phyloP scores from a whole-genome alignment of 2,329 filamentous ascomycete genomes.

The Ramularia endophylla region DNA sequence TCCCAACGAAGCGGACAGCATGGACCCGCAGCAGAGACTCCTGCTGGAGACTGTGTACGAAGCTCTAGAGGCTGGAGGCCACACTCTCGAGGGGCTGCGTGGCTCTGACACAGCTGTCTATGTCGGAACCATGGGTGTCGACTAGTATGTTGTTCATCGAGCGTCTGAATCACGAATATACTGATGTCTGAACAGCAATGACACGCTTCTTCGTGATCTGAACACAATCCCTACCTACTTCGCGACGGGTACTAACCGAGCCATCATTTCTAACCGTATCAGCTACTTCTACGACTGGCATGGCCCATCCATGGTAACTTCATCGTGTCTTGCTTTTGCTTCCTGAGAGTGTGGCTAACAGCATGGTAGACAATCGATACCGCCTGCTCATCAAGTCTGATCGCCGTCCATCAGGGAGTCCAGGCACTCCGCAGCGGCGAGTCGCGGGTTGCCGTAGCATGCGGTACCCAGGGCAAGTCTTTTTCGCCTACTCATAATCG shows the following conservation, averaged over 20 bases:
- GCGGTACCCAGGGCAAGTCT: slow-evolving; percentile 21
- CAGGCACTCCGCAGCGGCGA: slow-evolving; percentile 26
- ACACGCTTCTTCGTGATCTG: slow-evolving; percentile 8
- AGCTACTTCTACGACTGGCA: slow-evolving; percentile 3
- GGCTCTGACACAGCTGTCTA: slow-evolving; percentile 16
- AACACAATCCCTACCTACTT: slow-evolving; percentile 30
- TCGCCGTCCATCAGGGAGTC: slow-evolving; percentile 31
- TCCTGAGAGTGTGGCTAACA: too few relatives aligned
- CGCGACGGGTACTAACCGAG: slow-evolving; percentile 23
- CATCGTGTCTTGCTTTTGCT: too few relatives aligned
- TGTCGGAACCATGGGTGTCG: slow-evolving; percentile 17
- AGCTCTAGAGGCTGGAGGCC: slow-evolving; percentile 10
- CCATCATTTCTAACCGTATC: slow-evolving; percentile 18
- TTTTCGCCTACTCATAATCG: too few relatives aligned
- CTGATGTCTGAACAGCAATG: slow-evolving; percentile 27
- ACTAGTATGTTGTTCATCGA: slow-evolving; percentile 13
- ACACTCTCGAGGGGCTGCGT: slow-evolving; percentile 4
- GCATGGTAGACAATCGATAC: slow-evolving; percentile 39
- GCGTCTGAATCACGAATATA: slow-evolving; percentile 21
- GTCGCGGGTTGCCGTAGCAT: slow-evolving; percentile 13
- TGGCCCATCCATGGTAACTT: neutral
- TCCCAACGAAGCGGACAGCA: slow-evolving; percentile 17
- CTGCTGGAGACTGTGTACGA: slow-evolving; percentile 7
- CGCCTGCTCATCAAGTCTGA: slow-evolving; percentile 41
- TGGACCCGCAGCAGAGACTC: slow-evolving; percentile 8